A percentile compares a stretch with the other conserved stretches of the same genome.
These are phyloP conservation scores for Cryphonectria naterciae DNA, from an alignment of 2,329 filamentous ascomycete species.

Conservation along the genomic window DNA sequence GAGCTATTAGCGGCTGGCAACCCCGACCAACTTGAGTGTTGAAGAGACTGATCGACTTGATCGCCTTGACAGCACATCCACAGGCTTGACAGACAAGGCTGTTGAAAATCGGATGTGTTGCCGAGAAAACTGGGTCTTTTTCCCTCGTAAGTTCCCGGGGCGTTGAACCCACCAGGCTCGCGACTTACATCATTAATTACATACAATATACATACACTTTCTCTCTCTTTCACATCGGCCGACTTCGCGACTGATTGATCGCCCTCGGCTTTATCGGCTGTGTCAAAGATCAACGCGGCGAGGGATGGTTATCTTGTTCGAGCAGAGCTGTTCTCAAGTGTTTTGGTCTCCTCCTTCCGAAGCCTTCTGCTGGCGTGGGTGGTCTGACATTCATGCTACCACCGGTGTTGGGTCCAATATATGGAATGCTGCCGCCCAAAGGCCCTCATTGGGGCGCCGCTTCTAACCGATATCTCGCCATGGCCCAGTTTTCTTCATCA, in stretches of 20 bases:
- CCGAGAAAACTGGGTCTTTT: constrained; percentile 6
- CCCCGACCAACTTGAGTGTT: neutral
- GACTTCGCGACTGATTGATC: neutral
- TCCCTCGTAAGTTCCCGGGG: too few species aligned
- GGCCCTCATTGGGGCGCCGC: constrained; percentile 4
- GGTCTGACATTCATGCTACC: constrained; percentile 16
- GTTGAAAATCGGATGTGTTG: neutral
- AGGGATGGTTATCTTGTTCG: too few species aligned
- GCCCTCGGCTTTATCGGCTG: neutral
- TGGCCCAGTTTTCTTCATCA: neutral
- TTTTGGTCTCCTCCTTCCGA: constrained; percentile 1
- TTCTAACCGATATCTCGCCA: constrained; percentile 12
- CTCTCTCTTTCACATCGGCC: neutral
- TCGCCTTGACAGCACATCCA: neutral
- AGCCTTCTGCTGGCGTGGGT: constrained; percentile 16
- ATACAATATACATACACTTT: neutral
- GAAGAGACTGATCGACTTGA: neutral
- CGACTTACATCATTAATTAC: neutral
- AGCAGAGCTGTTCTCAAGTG: constrained; percentile 9
- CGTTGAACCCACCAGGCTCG: neutral
- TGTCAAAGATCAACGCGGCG: too few species aligned
- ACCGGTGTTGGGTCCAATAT: constrained; percentile 5
- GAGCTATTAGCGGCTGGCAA: neutral
- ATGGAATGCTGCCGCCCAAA: neutral
- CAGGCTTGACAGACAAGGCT: neutral